Percentiles rank a stretch among this genome's conserved stretches.
These are phyloP conservation scores for Rhipidocladum racemiflorum DNA, from an alignment of 176 grass and related monocot species.

Conservation along the genomic window DNA sequence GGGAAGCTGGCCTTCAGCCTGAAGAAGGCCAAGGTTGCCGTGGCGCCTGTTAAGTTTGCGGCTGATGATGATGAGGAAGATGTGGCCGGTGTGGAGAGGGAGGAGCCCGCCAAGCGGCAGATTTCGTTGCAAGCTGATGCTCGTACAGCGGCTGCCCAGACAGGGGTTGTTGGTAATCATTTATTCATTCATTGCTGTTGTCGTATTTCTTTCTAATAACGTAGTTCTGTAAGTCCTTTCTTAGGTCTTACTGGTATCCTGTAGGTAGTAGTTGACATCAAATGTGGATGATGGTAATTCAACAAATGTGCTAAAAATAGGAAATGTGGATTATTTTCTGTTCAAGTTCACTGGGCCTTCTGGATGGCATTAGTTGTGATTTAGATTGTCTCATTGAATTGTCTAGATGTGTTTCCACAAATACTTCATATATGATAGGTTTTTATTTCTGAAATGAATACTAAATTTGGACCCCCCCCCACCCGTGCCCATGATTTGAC, in stretches of 20 bases:
- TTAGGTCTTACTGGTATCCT: not conserved
- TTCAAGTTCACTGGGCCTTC: not conserved
- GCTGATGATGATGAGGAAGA: slow-evolving; percentile 73
- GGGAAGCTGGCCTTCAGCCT: slow-evolving; percentile 91
- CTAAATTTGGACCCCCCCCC: not conserved
- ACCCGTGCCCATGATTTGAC: not conserved
- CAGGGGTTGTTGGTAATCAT: slow-evolving; percentile 82
- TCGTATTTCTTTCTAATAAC: not conserved
- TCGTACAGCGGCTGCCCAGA: not conserved
- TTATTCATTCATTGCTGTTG: slow-evolving; percentile 28
- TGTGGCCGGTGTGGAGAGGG: not conserved
- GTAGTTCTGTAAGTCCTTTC: not conserved
- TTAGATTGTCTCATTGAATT: not conserved
- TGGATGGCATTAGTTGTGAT: not conserved
- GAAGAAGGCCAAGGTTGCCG: slow-evolving; percentile 77
- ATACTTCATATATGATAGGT: not conserved
- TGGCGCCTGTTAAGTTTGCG: slow-evolving; percentile 50
- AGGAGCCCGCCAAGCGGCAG: slow-evolving; percentile 50
- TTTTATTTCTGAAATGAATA: not conserved
- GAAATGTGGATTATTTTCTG: not conserved
- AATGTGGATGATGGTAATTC: not conserved
- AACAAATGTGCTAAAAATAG: not conserved
- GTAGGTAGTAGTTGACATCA: not conserved
- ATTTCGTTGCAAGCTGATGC: slow-evolving; percentile 39
- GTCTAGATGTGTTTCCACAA: not conserved